Conservation (phyloP, 2,329 filamentous ascomycete species). For the Alternaria gaisen region DNA sequence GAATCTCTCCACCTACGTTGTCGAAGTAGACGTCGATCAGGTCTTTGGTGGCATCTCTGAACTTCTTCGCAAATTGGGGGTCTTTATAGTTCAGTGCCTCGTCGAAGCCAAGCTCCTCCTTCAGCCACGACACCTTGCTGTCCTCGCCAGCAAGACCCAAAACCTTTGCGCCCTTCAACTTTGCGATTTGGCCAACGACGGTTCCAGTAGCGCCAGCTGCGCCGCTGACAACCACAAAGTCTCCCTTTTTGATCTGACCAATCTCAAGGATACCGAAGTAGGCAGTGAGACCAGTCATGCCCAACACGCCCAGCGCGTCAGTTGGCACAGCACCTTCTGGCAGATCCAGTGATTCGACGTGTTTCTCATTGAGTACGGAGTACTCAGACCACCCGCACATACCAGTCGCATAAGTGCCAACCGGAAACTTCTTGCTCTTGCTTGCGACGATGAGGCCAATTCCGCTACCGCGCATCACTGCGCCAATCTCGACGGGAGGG, state of each 20-base stretch:
- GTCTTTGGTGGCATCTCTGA: constrained; percentile 57
- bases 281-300: constrained; percentile 76
- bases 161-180: constrained; percentile 68
- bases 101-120: constrained; percentile 62
- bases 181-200: constrained; percentile 80
- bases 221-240: constrained; percentile 79
- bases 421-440: constrained; percentile 63
- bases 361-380: constrained; percentile 65
- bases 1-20: constrained; percentile 60
- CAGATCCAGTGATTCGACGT: constrained; percentile 56
- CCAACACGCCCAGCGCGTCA: constrained; percentile 63
- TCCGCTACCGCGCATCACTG: constrained; percentile 71
- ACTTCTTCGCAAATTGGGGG: constrained; percentile 58
- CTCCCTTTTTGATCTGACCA: constrained; percentile 71
- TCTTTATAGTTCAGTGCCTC: constrained; percentile 66
- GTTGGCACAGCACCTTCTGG: constrained; percentile 61
- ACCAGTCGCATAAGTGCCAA: constrained; percentile 67
- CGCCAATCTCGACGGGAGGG: constrained; percentile 72
- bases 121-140: constrained; percentile 64
- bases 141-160: constrained; percentile 63
- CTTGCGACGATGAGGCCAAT: constrained; percentile 70
- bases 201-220: constrained; percentile 81
- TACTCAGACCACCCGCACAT: constrained; percentile 72
- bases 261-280: constrained; percentile 78
- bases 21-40: constrained; percentile 63